Evolutionary conservation across 164 flowering plant species (phyloP).

Genomic region (Echeveria elegans): DNA sequence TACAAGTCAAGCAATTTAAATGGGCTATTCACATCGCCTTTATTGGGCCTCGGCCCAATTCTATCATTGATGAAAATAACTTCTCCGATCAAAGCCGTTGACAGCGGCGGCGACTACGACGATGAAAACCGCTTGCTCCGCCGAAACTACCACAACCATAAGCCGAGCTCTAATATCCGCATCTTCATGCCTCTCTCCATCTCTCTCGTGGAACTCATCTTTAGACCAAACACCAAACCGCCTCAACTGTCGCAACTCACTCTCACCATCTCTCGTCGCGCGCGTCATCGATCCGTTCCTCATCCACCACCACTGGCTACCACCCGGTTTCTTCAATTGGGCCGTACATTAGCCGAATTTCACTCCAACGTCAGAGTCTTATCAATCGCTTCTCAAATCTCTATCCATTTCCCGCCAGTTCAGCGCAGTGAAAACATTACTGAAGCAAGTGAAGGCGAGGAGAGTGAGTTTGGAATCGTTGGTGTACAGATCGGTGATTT

Average conservation of each 20-base stretch:
- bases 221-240: constrained; percentile 62
- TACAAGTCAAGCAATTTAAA: no score
- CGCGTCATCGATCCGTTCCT: constrained; percentile 69
- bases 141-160: constrained; percentile 13
- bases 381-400: constrained; percentile 54
- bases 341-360: constrained; percentile 69
- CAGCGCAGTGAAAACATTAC: constrained; percentile 26
- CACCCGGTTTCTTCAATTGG: constrained; percentile 85
- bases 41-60: no score
- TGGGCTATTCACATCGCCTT: no score
- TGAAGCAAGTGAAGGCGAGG: constrained; percentile 31
- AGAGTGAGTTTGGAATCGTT: constrained; percentile 33
- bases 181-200: constrained; percentile 23
- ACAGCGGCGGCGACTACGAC: not conserved
- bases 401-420: constrained; percentile 57
- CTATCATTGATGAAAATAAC: not conserved
- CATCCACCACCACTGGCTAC: constrained; percentile 48
- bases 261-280: constrained; percentile 55
- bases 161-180: constrained; percentile 46
- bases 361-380: constrained; percentile 44
- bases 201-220: constrained; percentile 46
- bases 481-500: constrained; percentile 32
- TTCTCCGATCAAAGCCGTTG: not conserved
- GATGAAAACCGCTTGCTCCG: not conserved
- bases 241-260: constrained; percentile 42